Evolutionary conservation across 2,329 filamentous ascomycete species (phyloP), one percentile per base, ranked within the genome.

Genomic region (Pseudohalonectria lignicola): DNA sequence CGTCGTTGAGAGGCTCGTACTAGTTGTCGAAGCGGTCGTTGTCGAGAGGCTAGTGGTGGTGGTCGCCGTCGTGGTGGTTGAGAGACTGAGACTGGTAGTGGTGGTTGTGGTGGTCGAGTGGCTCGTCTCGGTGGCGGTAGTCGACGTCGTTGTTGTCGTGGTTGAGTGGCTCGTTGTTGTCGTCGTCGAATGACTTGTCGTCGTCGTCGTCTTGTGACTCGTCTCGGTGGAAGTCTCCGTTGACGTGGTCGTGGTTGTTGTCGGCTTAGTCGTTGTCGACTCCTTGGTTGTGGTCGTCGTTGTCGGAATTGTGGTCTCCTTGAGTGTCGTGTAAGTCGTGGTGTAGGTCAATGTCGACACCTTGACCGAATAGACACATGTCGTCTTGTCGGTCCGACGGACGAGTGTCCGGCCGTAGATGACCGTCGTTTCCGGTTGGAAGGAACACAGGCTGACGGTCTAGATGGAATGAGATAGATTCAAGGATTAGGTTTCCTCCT

Each of bases 61-160:
- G 13, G 40, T 43, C 17, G 37, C 40, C 4, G 33, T 37, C 4
- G 38, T 20, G 9, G 31, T 36, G 5, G 41, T 32, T 16, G 35
- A 34, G n/a, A 25, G 36, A 30, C 21, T 39, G 25, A 35, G 39
- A 4, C 16, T 31, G 2, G 40, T 38, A 20, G 41, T 21, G 8
- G 37, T 32, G 16, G 36, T 47, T 3, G 30, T 40, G n/a, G 40
- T 43, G 15, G 30, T 32, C n/a, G 33, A 34, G 5, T 36, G 23
- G 11, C 26, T 36, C 8, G 41, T 32, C 16, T 32, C 34, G n/a
- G 29, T 38, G 31, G 28, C 37, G 19, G 37, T 42, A 2, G 18
- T 31, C 2, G 40, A 36, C 18, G 34, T 36, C 8, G n/a, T 36
- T n/a, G 20, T 15, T 36, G 35, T 37, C 13, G 25, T 18, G 18